These are phyloP conservation scores for Trichoderma pleuroti DNA, from an alignment of 2,329 filamentous ascomycete genomes.

Conservation along the genomic window DNA sequence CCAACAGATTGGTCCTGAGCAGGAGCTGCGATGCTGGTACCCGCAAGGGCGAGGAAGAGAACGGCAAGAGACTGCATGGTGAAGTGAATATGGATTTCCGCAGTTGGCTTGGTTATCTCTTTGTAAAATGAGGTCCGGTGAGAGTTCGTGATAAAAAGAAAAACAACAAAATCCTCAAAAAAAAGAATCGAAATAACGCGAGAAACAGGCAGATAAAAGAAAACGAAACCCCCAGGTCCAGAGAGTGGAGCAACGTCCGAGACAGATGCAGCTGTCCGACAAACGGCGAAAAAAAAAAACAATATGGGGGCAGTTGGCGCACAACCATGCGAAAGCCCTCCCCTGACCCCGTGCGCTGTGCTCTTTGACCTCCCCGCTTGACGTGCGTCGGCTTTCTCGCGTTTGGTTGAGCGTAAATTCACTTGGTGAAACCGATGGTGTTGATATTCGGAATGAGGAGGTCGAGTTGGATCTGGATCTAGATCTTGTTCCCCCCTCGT, in stretches of 20 bases:
- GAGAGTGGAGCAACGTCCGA: neutral
- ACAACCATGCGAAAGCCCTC: neutral
- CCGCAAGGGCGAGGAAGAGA: neutral
- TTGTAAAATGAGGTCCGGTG: neutral
- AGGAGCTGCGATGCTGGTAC: neutral
- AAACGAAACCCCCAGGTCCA: neutral
- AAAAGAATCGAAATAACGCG: neutral
- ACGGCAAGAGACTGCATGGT: slow-evolving; percentile 18
- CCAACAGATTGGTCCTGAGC: neutral
- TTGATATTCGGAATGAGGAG: neutral
- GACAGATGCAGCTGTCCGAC: slow-evolving; percentile 5
- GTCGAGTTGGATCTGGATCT: neutral
- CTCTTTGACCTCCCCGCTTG: neutral
- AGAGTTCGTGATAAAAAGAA: neutral
- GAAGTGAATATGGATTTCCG: neutral
- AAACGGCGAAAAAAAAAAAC: neutral
- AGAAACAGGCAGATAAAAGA: neutral
- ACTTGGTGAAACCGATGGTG: neutral
- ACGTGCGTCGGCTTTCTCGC: neutral
- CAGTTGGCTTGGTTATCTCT: neutral
- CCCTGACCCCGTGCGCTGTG: neutral
- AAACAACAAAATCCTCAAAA: neutral
- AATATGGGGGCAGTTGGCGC: neutral
- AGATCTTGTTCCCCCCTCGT: neutral
- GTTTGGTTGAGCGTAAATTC: neutral